Conservation (phyloP, 2,329 filamentous ascomycete species). For the Fusarium irregulare region DNA sequence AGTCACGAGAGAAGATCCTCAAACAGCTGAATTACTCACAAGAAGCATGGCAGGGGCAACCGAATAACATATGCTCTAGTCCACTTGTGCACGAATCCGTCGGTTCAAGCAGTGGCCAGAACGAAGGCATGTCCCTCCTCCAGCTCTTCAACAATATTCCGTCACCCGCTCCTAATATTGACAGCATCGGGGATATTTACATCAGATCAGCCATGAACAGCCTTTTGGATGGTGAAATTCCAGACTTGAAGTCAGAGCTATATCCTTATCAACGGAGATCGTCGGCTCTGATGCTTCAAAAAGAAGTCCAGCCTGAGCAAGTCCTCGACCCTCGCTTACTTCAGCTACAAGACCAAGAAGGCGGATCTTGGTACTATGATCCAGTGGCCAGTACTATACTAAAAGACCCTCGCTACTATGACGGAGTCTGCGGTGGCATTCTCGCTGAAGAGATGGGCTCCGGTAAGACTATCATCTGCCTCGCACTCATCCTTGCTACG, state of each 20-base stretch:
- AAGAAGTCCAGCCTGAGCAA: slow-evolving; percentile 73
- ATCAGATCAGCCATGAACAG: slow-evolving; percentile 65
- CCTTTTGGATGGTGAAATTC: slow-evolving; percentile 64
- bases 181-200: slow-evolving; percentile 61
- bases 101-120: slow-evolving; percentile 44
- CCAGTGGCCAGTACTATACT: slow-evolving; percentile 70
- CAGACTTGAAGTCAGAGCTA: slow-evolving; percentile 72
- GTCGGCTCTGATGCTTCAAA: slow-evolving; percentile 84
- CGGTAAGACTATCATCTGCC: slow-evolving; percentile 89
- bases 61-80: slow-evolving; percentile 1
- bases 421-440: slow-evolving; percentile 79
- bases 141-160: slow-evolving; percentile 79
- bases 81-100: slow-evolving; percentile 10
- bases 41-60: slow-evolving; percentile 64
- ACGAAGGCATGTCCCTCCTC: slow-evolving; percentile 67
- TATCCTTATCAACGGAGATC: slow-evolving; percentile 85
- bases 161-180: slow-evolving; percentile 70
- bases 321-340: slow-evolving; percentile 80
- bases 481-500: slow-evolving; percentile 81
- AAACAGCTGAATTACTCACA: slow-evolving; percentile 65
- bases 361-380: slow-evolving; percentile 76
- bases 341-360: slow-evolving; percentile 68
- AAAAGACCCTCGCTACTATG: slow-evolving; percentile 76
- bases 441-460: slow-evolving; percentile 83
- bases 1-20: slow-evolving; percentile 62